Percentiles rank a stretch among this genome's conserved stretches.
Conservation (phyloP, 305 asterid genomes). For the Plantago coronopus region DNA sequence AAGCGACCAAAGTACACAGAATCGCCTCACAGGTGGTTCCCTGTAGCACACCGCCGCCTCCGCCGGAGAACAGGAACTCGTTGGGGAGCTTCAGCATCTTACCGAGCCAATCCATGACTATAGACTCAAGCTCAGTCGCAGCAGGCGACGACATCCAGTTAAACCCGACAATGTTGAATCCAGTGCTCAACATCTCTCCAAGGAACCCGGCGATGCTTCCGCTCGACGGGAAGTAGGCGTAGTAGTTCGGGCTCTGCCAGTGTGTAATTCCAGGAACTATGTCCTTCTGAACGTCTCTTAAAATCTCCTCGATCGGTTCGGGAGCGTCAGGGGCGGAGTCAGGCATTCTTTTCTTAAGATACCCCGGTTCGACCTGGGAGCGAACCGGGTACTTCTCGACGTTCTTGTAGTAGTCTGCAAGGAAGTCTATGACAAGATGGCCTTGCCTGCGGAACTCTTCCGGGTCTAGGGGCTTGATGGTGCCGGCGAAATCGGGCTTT, state of each 20-base stretch:
- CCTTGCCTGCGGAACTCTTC: conserved; percentile 65
- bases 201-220: conserved; percentile 67
- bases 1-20: conserved; percentile 49
- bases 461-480: conserved; percentile 55
- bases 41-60: conserved; percentile 70
- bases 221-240: conserved; percentile 58
- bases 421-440: conserved; percentile 54
- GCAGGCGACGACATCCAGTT: conserved; percentile 79
- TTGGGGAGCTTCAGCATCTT: conserved; percentile 55
- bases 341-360: conserved; percentile 48
- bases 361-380: conserved; percentile 62
- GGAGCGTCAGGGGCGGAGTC: conserved; percentile 49
- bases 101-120: conserved; percentile 77
- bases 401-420: conserved; percentile 61
- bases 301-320: conserved; percentile 47
- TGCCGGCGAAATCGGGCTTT: conserved; percentile 36
- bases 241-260: conserved; percentile 76
- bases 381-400: conserved; percentile 66
- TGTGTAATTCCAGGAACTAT: conserved; percentile 66
- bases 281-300: conserved; percentile 44
- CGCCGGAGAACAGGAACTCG: conserved; percentile 50
- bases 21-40: conserved; percentile 74
- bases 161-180: conserved; percentile 63
- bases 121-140: conserved; percentile 65
- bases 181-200: conserved; percentile 61